phyloP scores from a whole-genome alignment of 768 basidiomycete genomes.

The Coprinopsis strossmayeri region DNA sequence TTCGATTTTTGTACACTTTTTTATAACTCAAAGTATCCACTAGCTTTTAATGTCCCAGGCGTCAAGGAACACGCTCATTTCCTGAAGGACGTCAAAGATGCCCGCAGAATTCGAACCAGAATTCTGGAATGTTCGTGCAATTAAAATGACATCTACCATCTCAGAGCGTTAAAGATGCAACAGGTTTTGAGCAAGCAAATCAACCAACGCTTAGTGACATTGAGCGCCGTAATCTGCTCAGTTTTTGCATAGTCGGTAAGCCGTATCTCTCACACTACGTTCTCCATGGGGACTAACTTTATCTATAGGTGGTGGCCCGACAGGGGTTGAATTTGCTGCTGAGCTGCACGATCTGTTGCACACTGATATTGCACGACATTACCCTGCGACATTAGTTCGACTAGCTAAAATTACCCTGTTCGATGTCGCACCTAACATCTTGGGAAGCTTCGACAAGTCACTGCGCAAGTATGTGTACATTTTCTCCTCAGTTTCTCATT shows the following conservation, averaged over 20 bases:
- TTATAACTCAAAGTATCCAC: background rate
- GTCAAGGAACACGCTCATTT: constrained; percentile 81
- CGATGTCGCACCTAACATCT: constrained; percentile 74
- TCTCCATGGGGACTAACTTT: background rate
- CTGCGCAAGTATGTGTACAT: constrained; percentile 43
- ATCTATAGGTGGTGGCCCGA: constrained; percentile 60
- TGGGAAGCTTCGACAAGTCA: constrained; percentile 66
- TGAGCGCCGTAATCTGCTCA: constrained; percentile 68
- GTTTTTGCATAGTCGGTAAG: constrained; percentile 83
- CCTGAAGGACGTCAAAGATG: constrained; percentile 74
- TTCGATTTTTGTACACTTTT: background rate
- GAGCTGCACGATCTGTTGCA: constrained; percentile 76
- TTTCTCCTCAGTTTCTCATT: background rate
- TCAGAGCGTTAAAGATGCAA: background rate
- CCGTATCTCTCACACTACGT: constrained; percentile 1
- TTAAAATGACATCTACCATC: background rate
- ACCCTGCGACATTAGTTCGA: constrained; percentile 49
- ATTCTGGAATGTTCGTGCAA: constrained; percentile 57
- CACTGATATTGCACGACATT: constrained; percentile 54
- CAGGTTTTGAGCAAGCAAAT: constrained; percentile 81
- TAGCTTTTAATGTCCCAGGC: constrained; percentile 66
- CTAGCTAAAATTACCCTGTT: constrained; percentile 72
- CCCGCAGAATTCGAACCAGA: constrained; percentile 60
- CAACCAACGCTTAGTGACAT: constrained; percentile 72
- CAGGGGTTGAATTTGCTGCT: constrained; percentile 79